Evolutionary conservation across 2,329 filamentous ascomycete species (phyloP), one percentile per base, ranked within the genome.

Genomic region (Alternaria viburni): DNA sequence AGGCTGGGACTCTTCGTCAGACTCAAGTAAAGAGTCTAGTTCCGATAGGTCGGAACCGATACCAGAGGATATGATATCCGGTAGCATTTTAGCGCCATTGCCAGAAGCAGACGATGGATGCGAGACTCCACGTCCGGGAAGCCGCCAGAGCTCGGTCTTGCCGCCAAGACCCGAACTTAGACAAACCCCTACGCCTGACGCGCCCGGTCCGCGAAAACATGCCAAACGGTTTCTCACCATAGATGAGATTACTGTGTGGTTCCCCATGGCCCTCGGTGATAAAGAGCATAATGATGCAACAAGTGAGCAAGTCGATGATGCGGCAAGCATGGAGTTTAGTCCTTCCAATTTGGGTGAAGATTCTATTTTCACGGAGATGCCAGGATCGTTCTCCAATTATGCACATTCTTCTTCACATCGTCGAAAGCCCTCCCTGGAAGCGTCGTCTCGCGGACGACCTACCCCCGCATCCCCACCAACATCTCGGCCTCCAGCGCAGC

Each of bases 371-470:
- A 77, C 78, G 54, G 75, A 80, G 21, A 80, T 83, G 73, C 83
- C 83, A 17, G 83, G 83, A 0, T 79, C 82, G 0, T 85, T 85
- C 66, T 85, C 83, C 0, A 77, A 79, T 23, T 84, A 85, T 66
- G 82, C 82, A 3, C 79, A 83, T 45, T 75, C 80, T 26, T 80
- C 78, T 7, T 75, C 78, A 10, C 68, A 76, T 11, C 73, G 75
- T 50, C 72, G 69, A 13, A 73, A 71, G 56, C 58, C 59, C 47
- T 72, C 73, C 1, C 44, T 70, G 54, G 72, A 74, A 26, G 72
- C 71, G 26, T 69, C 69, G 9, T 52, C 66, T 23, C 71, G 71
- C 32, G 69, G 49, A 36, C 71, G 68, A 36, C 54, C 68, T 11
- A 61, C 51, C 15, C 26, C 64, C 8, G 73, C 64, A 26, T 19